Evolutionary conservation across 352 stramenopile species (phyloP), one percentile per base, ranked within the genome.

Genomic region (Phytopythium sindhum): DNA sequence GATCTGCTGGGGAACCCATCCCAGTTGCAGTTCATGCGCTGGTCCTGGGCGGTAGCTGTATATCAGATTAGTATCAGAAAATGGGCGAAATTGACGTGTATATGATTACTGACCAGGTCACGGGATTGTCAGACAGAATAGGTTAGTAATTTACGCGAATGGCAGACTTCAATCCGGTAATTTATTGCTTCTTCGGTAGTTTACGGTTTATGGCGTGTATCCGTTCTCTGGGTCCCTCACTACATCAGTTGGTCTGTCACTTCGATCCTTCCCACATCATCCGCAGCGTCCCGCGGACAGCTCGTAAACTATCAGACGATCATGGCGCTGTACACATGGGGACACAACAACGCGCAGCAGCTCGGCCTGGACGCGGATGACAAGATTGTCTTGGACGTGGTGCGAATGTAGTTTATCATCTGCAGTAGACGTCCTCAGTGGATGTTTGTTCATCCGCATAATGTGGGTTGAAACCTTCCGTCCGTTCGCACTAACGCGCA

Each of bases 291-390:
- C 11, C 24, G 41, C 19, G 39, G 39, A 19, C 41, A n/a, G n/a
- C n/a, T n/a, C 33, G 10, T 39, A 39, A 39, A 14, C 33, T 39
- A 31, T n/a, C 14, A 4, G 14, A 4, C 23, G 28, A 26, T 28
- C 24, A 94, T 94, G 85, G 78, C 85, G 66, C 74, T 94, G 12
- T 94, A 79, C 64, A 72, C 88, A 12, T 94, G 85, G 85, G 85
- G 85, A 23, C 73, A 78, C 65, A 91, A 91, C 62, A 77, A 73
- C 52, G 76, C 80, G 61, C 78, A 94, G 75, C 83, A 94, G 63
- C 67, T 92, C 29, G 80, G 85, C 0, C 69, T 91, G n/a, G 66
- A 77, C 52, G 55, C 61, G 9, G 56, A 71, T 50, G 75, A 78
- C 66, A 78, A 86, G 52, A 66, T 90, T 48, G 33, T 89, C 35